Conservation (phyloP, 805 yeast genomes). For the Candida argentea region DNA sequence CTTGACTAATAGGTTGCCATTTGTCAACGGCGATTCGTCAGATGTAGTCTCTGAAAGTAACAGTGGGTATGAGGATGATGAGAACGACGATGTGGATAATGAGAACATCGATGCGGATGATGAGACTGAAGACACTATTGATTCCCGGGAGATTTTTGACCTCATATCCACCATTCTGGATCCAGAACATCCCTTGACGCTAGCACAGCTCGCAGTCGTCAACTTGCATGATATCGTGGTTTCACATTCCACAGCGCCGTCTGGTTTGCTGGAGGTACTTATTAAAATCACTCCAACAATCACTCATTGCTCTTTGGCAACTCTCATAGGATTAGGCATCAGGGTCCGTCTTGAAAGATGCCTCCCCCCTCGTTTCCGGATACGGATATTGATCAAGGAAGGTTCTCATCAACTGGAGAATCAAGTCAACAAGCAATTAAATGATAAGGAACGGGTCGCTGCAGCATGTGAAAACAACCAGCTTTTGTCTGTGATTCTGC, state of each 20-base stretch:
- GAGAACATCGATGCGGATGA: too few species aligned
- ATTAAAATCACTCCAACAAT: slow-evolving; percentile 94
- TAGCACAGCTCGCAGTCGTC: slow-evolving; percentile 92
- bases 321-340: slow-evolving; percentile 90
- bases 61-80: slow-evolving; percentile 9
- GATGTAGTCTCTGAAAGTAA: slow-evolving; percentile 17
- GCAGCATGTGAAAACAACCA: slow-evolving; percentile 98
- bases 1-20: too few species aligned
- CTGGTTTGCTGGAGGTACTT: slow-evolving; percentile 58
- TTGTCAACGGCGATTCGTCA: too few species aligned
- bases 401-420: slow-evolving; percentile 94
- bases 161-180: slow-evolving; percentile 80
- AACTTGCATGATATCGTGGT: slow-evolving; percentile 74
- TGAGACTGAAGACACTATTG: slow-evolving; percentile 67
- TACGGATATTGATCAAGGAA: slow-evolving; percentile 69
- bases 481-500: slow-evolving; percentile 77
- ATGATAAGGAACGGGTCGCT: slow-evolving; percentile 94
- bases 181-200: slow-evolving; percentile 93
- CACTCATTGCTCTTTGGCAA: slow-evolving; percentile 94
- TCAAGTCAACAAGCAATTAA: slow-evolving; percentile 93
- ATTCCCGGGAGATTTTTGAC: slow-evolving; percentile 84
- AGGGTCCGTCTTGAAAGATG: slow-evolving; percentile 85
- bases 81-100: slow-evolving; percentile 24
- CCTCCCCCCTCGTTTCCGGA: slow-evolving; percentile 75
- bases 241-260: slow-evolving; percentile 37